phyloP scores from a whole-genome alignment of 306 rosid genomes.

The Acacia crassicarpa region DNA sequence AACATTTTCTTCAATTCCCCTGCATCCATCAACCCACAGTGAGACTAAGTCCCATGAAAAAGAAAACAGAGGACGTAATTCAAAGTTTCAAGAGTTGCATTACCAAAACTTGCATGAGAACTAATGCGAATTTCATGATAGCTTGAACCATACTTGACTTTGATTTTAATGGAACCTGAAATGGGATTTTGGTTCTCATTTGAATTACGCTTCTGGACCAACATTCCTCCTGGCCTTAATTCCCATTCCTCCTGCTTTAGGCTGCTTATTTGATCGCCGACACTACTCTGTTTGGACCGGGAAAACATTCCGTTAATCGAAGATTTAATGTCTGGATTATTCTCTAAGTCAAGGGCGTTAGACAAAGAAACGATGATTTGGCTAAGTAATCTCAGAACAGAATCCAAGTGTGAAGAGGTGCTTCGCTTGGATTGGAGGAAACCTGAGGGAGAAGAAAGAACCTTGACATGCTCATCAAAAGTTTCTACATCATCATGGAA shows the following conservation, averaged over 20 bases:
- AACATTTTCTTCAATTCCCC: slow-evolving; percentile 91
- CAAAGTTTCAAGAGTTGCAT: slow-evolving; percentile 31
- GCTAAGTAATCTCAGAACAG: slow-evolving; percentile 1
- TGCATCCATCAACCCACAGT: slow-evolving; percentile 32
- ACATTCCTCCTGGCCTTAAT: slow-evolving; percentile 87
- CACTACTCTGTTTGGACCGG: slow-evolving; percentile 22
- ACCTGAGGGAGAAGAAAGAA: slow-evolving; percentile 14
- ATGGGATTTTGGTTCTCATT: slow-evolving; percentile 35
- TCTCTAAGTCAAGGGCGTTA: not conserved
- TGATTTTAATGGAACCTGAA: slow-evolving; percentile 45
- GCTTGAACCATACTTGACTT: slow-evolving; percentile 63
- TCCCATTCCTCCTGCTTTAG: slow-evolving; percentile 47
- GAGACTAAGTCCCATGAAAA: not conserved
- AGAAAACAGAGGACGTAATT: not conserved
- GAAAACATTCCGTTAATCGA: slow-evolving; percentile 36
- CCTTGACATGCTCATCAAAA: slow-evolving; percentile 33
- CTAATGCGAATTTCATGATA: slow-evolving; percentile 59
- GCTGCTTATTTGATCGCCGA: not conserved
- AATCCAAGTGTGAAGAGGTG: slow-evolving; percentile 30
- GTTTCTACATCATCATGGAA: slow-evolving; percentile 4
- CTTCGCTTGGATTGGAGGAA: slow-evolving; percentile 36
- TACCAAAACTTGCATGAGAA: slow-evolving; percentile 91
- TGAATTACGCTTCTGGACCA: slow-evolving; percentile 70
- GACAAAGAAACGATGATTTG: not conserved
- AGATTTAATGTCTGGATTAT: not conserved